Base-by-base conservation (phyloP, 2,329 filamentous ascomycete genomes). In the Colletotrichum gigasporum region DNA sequence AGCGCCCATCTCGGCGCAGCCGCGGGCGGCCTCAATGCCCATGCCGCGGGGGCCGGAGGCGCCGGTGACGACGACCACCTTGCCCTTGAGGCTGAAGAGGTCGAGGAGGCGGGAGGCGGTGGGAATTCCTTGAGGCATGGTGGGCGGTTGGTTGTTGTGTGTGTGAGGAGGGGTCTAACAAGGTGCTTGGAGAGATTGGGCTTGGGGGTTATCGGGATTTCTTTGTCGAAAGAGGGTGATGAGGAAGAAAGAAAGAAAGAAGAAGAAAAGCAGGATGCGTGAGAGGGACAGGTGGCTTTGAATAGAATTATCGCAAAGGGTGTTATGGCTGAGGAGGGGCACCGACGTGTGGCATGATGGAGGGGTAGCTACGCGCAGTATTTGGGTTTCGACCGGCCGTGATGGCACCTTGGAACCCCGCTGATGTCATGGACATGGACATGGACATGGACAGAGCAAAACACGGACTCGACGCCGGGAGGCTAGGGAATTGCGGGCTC, bases 41-140 rank as follows among this genome's bases (percentile, higher is more conserved):
- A 92, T 91, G 66, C 90, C 90, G 34, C 86, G 87, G 59, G 91
- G 85, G 9, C 88, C 89, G 32, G 87, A 91, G 11, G 89, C 89
- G 63, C 90, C 90, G 4, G 89, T 90, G 66, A 93, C 81, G 70
- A 92, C 86, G 69, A 91, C 87, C 52, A 91, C 91, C 78, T 90
- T 90, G 70, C 90, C 89, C 78, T 90, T 91, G 66, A 92, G 82
- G 71, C 87, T 91, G 79, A 93, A 90, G 70, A 92, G 86, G 73
- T 90, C 90, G 68, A 83, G 76, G 70, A 92, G 84, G 70, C 80
- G 81, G 68, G 81, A 80, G 67, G 87, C 79, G 72, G 86, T 76
- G 71, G 89, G 87, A 66, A 89, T 78, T 54, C 11, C 34, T 20
- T 64, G 61, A 50, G 61, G 61, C 61, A 64, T 64, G 12, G 22